Base-by-base conservation (phyloP, 2,329 filamentous ascomycete genomes). In the Ampelomyces quisqualis region DNA sequence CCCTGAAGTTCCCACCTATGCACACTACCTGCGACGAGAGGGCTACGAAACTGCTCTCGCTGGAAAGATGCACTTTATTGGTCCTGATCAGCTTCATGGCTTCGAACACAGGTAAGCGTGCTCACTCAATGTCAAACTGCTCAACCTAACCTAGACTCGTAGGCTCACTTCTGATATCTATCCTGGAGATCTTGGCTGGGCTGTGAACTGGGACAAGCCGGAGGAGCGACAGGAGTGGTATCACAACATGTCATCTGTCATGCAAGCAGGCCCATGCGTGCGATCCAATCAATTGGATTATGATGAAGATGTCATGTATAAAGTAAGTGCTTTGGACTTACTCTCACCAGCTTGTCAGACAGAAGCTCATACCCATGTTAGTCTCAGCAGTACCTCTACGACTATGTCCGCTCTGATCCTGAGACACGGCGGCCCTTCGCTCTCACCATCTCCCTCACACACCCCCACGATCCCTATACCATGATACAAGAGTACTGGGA, bases 51-150 rank as follows among this genome's bases (percentile, higher is more conserved):
- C 90, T 9, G 87, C 86, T 5, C 76, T 96, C 55, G 89, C 90
- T 4, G 90, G 90, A 49, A 96, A 96, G 78, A 96, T 96, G 90
- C 90, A 96, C 71, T 96, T 96, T 66, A 86, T 94, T 39, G 90
- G 90, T 22, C 74, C 75, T 0, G 90, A 96, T 65, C 90, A 96
- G 72, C 77, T 96, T 45, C 90, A 96, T 66, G 90, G 90, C 20
- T 96, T 95, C 61, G 90, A 96, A 74, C 86, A 88, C 60, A 60
- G 63, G 61, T 58, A 45, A 50, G 38, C 30, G 1, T 8, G 10
- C n/a, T 7, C 3, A 22, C 9, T 33, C 17, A 17, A n/a, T 7
- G 9, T 5, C 19, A 10, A 14, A 8, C 7, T 10, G 19, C 3
- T 18, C 7, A 23, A 11, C 21, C 11, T 7, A 23, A n/a, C 6